Conservation (phyloP, 345 rosid genomes). For the Turnera subulata region DNA sequence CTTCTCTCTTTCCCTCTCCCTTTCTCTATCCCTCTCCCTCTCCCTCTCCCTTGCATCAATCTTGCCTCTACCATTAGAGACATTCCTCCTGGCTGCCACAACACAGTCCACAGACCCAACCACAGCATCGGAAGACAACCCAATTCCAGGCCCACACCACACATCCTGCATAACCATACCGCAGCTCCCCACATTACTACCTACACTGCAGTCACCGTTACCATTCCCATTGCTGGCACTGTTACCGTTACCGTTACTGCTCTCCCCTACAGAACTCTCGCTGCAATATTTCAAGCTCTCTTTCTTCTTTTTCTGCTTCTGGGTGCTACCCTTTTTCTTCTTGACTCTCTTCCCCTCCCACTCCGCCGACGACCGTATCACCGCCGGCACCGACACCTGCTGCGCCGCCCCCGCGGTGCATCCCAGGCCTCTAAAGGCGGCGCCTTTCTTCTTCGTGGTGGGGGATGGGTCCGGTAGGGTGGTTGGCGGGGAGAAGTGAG, state of each 20-base stretch:
- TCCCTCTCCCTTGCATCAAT: constrained; percentile 51
- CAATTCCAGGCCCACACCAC: constrained; percentile 94
- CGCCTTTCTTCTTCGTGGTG: constrained; percentile 40
- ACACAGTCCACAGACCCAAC: constrained; percentile 59
- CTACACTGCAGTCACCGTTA: neutral
- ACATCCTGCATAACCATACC: constrained; percentile 46
- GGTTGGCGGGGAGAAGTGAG: constrained; percentile 26
- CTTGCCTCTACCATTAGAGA: constrained; percentile 48
- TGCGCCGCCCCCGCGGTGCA: constrained; percentile 69
- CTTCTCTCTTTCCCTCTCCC: constrained; percentile 16
- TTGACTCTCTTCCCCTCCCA: constrained; percentile 59
- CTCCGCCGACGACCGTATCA: constrained; percentile 72
- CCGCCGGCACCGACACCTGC: constrained; percentile 80
- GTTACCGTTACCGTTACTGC: neutral
- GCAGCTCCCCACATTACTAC: neutral
- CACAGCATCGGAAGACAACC: constrained; percentile 68
- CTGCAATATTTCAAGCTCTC: constrained; percentile 22
- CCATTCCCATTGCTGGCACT: neutral
- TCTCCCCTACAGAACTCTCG: constrained; percentile 12
- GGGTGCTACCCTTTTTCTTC: constrained; percentile 38
- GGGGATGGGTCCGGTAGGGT: constrained; percentile 17
- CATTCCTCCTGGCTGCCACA: constrained; percentile 51
- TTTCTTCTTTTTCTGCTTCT: constrained; percentile 34
- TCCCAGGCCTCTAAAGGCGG: constrained; percentile 61
- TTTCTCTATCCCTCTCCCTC: constrained; percentile 27